These are phyloP conservation scores for Delonix regia DNA, from an alignment of 306 rosid genomes.

Conservation along the genomic window DNA sequence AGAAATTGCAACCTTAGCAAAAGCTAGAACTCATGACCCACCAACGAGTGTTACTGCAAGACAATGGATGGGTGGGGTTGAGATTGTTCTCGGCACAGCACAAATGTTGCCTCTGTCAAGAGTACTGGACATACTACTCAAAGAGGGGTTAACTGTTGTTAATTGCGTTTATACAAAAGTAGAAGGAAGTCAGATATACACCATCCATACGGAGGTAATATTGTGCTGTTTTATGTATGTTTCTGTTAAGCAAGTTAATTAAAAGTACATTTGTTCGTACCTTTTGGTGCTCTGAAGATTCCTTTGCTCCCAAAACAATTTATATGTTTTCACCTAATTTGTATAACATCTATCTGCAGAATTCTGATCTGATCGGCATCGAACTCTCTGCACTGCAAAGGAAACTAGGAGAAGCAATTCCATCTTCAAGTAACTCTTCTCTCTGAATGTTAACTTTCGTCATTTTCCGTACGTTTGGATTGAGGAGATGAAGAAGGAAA, in stretches of 20 bases:
- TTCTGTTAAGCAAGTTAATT: background rate
- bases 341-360: constrained; percentile 19
- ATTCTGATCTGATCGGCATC: constrained; percentile 15
- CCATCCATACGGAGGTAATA: constrained; percentile 33
- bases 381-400: constrained; percentile 36
- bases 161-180: constrained; percentile 38
- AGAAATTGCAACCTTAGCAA: constrained; percentile 11
- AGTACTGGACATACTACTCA: constrained; percentile 38
- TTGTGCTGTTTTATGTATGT: background rate
- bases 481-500: background rate
- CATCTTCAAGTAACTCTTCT: constrained; percentile 13
- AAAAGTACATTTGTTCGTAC: background rate
- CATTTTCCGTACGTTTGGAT: background rate
- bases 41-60: constrained; percentile 9
- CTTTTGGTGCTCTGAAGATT: background rate
- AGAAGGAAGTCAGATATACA: constrained; percentile 34
- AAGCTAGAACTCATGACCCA: background rate
- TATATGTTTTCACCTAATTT: background rate
- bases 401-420: constrained; percentile 39
- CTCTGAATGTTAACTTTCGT: background rate
- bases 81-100: constrained; percentile 30
- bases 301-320: background rate
- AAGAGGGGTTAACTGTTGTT: constrained; percentile 42
- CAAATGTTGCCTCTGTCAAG: constrained; percentile 36
- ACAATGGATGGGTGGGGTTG: constrained; percentile 36